Evolutionary conservation across 192 early-diverging fungal genomes (phyloP).

Genomic region (Spizellomyces punctatus): DNA sequence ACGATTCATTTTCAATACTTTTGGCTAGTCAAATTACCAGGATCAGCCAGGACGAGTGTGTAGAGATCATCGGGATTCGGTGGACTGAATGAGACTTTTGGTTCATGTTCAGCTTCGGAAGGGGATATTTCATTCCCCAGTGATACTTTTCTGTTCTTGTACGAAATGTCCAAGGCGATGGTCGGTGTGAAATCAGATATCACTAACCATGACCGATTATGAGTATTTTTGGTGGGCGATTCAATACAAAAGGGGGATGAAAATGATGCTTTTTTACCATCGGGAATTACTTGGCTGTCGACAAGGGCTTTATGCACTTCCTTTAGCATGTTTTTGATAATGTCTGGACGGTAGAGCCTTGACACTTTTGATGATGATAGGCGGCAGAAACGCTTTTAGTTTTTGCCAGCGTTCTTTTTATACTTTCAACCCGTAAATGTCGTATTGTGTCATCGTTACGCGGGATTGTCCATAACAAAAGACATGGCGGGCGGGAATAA

Average conservation of each 20-base stretch:
- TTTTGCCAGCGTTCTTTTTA: too few species aligned
- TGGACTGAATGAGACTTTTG: background rate
- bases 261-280: background rate
- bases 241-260: too few species aligned
- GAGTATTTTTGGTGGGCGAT: too few species aligned
- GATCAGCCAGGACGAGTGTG: constrained; percentile 1
- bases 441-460: too few species aligned
- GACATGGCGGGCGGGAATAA: too few species aligned
- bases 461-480: too few species aligned
- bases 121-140: background rate
- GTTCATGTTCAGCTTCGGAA: background rate
- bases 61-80: background rate
- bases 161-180: background rate
- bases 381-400: too few species aligned
- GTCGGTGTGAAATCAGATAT: background rate
- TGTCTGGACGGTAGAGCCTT: background rate
- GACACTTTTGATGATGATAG: too few species aligned
- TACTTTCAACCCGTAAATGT: too few species aligned
- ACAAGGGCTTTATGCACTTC: constrained; percentile 1
- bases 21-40: background rate
- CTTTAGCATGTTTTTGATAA: background rate
- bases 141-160: background rate
- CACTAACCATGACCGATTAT: background rate
- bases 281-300: background rate
- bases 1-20: too few species aligned